Evolutionary conservation across 2,329 filamentous ascomycete species (phyloP).

Genomic region (Conoideocrella luteorostrata): DNA sequence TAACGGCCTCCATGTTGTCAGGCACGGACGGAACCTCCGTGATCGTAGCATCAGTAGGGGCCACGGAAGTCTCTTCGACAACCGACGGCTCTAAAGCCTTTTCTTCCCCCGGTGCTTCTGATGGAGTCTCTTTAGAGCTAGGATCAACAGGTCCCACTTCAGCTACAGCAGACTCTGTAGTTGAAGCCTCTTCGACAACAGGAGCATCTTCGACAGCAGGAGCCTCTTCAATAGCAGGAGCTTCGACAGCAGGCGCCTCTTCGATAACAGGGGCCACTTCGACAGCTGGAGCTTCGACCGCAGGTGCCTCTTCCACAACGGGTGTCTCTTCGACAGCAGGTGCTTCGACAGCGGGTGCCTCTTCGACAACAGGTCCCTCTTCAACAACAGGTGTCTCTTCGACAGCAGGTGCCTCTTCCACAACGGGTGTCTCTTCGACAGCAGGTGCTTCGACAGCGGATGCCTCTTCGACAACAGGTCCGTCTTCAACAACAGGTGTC

Average conservation of each 20-base stretch:
- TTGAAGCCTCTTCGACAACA: not conserved
- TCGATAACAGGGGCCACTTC: not conserved
- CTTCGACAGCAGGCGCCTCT: not conserved
- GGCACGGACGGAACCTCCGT: too few species aligned
- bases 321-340: slow-evolving; percentile 2
- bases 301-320: not conserved
- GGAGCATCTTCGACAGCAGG: not conserved
- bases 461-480: not conserved
- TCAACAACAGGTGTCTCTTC: not conserved
- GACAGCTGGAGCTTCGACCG: not conserved
- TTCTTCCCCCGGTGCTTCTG: too few species aligned
- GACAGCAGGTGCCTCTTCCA: not conserved
- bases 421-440: not conserved
- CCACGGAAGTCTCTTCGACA: too few species aligned
- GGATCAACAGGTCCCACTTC: not conserved
- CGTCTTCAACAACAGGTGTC: not conserved
- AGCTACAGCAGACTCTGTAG: not conserved
- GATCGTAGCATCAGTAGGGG: too few species aligned
- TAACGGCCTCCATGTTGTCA: too few species aligned
- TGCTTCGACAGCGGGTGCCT: not conserved
- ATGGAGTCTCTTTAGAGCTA: too few species aligned
- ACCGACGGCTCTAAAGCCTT: too few species aligned
- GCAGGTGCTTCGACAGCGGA: not conserved
- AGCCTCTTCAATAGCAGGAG: not conserved
- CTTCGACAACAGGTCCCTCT: not conserved